A percentile compares a stretch with the other conserved stretches of the same genome.
Conservation (phyloP, 1,284 basidiomycete species). For the Pisolithus thermaeus region DNA sequence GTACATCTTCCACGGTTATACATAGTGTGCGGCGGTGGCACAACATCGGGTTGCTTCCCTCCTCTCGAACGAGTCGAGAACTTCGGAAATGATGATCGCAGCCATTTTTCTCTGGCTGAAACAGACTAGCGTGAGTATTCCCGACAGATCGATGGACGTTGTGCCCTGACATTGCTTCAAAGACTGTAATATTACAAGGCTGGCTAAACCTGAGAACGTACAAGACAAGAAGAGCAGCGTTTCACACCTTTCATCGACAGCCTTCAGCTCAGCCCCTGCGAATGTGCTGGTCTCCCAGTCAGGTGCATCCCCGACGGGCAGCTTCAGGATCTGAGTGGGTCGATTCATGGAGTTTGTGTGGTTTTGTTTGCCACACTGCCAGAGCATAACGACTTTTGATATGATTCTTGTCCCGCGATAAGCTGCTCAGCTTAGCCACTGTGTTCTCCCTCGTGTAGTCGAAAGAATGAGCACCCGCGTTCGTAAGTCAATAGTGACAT, state of each 20-base stretch:
- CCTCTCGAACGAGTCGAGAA: slow-evolving; percentile 59
- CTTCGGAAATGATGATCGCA: slow-evolving; percentile 61
- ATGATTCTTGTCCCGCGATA: not conserved
- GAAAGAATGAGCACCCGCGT: slow-evolving; percentile 64
- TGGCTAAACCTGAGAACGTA: slow-evolving; percentile 25
- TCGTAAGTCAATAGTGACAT: slow-evolving; percentile 44
- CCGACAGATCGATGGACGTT: slow-evolving; percentile 7
- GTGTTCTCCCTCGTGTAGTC: not conserved
- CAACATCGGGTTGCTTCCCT: slow-evolving; percentile 43
- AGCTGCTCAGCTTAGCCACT: not conserved
- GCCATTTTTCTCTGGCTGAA: slow-evolving; percentile 64
- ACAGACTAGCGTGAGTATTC: slow-evolving; percentile 23
- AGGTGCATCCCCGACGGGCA: slow-evolving; percentile 50
- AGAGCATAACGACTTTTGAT: not conserved
- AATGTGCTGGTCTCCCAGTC: slow-evolving; percentile 51
- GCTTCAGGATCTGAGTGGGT: slow-evolving; percentile 28
- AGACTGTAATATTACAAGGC: slow-evolving; percentile 55
- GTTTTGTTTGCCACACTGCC: slow-evolving; percentile 12
- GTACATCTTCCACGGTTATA: slow-evolving; percentile 60
- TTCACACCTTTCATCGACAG: slow-evolving; percentile 50
- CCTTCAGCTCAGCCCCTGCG: slow-evolving; percentile 35
- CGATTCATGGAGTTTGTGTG: slow-evolving; percentile 28
- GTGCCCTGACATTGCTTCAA: slow-evolving; percentile 57
- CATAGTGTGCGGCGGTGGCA: slow-evolving; percentile 59
- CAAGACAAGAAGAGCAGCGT: not conserved